These are phyloP conservation scores for Picea mariana DNA, from an alignment of 83 land plant genomes.

Conservation along the genomic window DNA sequence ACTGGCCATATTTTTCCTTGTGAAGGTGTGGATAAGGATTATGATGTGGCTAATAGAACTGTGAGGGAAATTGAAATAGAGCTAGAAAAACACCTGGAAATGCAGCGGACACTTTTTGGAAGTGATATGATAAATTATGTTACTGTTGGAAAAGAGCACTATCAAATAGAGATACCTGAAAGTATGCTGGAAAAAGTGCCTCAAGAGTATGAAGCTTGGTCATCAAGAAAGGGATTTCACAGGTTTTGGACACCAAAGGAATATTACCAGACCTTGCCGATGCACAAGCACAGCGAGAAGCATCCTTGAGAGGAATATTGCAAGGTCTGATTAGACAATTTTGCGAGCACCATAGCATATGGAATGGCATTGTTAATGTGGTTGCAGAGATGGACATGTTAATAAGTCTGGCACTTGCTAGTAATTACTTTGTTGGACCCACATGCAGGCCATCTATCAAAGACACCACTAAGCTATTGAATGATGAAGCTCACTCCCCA, in stretches of 20 bases:
- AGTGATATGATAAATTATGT: conserved; percentile 73
- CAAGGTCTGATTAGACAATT: no score
- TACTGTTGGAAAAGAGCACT: conserved; percentile 84
- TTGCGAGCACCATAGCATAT: no score
- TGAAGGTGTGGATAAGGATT: conserved; percentile 63
- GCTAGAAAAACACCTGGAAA: conserved; percentile 55
- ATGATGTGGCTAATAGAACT: conserved; percentile 14
- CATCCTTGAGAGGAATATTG: no score
- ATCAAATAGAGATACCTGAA: conserved; percentile 91
- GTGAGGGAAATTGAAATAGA: conserved; percentile 49
- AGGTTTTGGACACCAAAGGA: conserved; percentile 73
- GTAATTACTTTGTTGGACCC: no score
- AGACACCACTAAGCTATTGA: no score
- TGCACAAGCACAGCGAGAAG: conserved; percentile 58
- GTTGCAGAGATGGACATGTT: no score
- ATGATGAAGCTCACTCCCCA: no score
- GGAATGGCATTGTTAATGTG: neutral
- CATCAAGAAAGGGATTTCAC: conserved; percentile 96
- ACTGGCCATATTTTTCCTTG: conserved; percentile 80
- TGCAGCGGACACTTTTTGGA: conserved; percentile 63
- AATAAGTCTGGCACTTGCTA: no score
- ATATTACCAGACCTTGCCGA: conserved; percentile 59
- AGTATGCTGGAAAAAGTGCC: conserved; percentile 61
- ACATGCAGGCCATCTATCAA: no score
- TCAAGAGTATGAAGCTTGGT: conserved; percentile 66